Percentiles rank a stretch among this genome's conserved stretches.
Conservation (phyloP, 371 early-diverging fungal genomes). For the Syncephalastrum sp. region DNA sequence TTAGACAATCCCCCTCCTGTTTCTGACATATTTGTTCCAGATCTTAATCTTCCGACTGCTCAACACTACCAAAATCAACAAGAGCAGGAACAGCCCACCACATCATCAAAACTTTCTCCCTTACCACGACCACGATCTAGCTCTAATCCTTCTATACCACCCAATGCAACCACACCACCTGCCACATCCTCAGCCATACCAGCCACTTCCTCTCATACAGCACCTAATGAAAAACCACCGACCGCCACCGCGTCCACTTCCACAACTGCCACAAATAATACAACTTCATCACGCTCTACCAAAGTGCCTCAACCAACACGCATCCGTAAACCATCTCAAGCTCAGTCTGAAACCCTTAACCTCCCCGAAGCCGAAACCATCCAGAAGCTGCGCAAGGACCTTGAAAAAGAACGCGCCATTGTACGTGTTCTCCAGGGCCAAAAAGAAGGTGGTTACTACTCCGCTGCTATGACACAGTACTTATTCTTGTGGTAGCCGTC, state of each 20-base stretch:
- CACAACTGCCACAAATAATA: constrained; percentile 6
- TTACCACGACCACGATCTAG: constrained; percentile 2
- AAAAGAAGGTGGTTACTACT: constrained; percentile 35
- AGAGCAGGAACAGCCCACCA: background rate
- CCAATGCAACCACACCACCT: background rate
- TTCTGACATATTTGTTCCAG: constrained; percentile 1
- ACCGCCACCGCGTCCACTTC: constrained; percentile 1
- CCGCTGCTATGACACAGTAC: background rate
- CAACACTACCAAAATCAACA: constrained; percentile 3
- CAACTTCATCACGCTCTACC: constrained; percentile 1
- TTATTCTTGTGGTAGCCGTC: constrained; percentile 26
- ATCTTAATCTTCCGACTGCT: background rate
- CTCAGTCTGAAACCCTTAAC: background rate
- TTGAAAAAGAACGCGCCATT: constrained; percentile 36
- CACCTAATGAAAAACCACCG: background rate
- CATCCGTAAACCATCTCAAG: constrained; percentile 18
- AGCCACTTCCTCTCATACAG: background rate
- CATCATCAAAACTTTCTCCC: background rate
- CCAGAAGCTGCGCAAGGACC: constrained; percentile 21
- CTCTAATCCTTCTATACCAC: constrained; percentile 9
- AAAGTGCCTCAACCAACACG: constrained; percentile 4
- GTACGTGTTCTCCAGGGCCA: constrained; percentile 36
- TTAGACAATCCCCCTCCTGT: background rate
- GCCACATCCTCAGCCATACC: background rate
- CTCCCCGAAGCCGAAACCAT: constrained; percentile 10